Base-by-base conservation (phyloP, 1,284 basidiomycete species). In the Cutaneotrichosporon sp. region DNA sequence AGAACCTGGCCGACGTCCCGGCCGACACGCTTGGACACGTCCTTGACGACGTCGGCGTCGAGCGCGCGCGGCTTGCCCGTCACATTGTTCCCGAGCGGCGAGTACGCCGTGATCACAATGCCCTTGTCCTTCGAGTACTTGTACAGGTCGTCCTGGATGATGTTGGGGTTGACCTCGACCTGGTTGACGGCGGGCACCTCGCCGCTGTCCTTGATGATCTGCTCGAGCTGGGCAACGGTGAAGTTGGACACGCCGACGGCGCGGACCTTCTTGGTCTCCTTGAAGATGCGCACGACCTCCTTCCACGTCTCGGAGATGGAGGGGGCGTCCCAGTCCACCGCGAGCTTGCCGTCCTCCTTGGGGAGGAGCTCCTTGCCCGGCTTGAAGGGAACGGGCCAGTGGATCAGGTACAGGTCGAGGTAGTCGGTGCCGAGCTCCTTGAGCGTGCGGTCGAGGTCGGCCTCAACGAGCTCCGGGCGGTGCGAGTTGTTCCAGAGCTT, bases 361-460 rank as follows among this genome's bases (percentile, higher is more conserved):
- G 89, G 89, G 68, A 83, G 78, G 49, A 89, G 80, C 25, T 83
- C 86, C 54, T 84, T 81, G 18, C 87, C 89, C 2, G 86, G 83
- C 22, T 76, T 78, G 77, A 93, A 90, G 0, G 89, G 84, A 38
- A 91, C 86, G 1, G 92, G 92, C 92, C 92, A 95, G 82, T 95
- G 92, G 63, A 95, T 82, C 52, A 92, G 81, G 73, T 90, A 92
- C 27, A 92, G 82, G 75, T 95, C 92, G 42, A 95, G 82, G 73
- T 94, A 94, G 47, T 86, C 82, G 29, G 86, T 77, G 22, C 86
- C 87, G 59, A 93, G 84, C 72, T 88, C 85, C 58, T 79, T 74
- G n/a, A 94, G 83, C 11, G 90, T 89, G 76, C 85, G 82, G 67
- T 91, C 85, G 59, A 92, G 85, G 72, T 88, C 89, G 29, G 82